A percentile compares a stretch with the other conserved stretches of the same genome.
Conservation (phyloP, 352 stramenopile genomes). For the Pythium aristosporum region DNA sequence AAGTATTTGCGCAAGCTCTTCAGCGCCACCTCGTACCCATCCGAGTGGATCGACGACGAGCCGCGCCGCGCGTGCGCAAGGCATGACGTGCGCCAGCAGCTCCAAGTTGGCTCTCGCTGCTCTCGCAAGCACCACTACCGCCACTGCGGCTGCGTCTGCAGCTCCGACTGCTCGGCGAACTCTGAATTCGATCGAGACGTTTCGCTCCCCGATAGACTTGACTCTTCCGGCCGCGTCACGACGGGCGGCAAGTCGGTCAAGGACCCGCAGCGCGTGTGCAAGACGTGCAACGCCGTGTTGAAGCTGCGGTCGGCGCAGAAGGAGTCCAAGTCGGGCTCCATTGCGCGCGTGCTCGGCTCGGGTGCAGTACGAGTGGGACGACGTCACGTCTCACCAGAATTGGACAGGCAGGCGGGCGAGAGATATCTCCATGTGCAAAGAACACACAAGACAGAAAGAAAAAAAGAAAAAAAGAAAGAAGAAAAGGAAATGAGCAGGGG, state of each 20-base stretch:
- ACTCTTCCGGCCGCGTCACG: conserved; percentile 58
- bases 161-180: conserved; percentile 78
- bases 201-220: conserved; percentile 85
- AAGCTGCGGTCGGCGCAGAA: conserved; percentile 82
- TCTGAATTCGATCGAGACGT: conserved; percentile 81
- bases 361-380: conserved; percentile 88
- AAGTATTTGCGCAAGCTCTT: conserved; percentile 85
- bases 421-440: background rate
- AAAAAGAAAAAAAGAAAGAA: background rate
- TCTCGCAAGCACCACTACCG: conserved; percentile 80
- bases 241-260: conserved; percentile 67
- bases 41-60: conserved; percentile 82
- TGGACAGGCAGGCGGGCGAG: background rate
- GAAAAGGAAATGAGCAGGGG: no score
- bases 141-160: conserved; percentile 85
- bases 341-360: conserved; percentile 77
- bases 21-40: conserved; percentile 67
- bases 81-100: conserved; percentile 63
- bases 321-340: conserved; percentile 83
- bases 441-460: no score
- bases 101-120: conserved; percentile 88
- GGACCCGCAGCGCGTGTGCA: conserved; percentile 79
- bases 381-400: conserved; percentile 44
- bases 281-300: conserved; percentile 83
- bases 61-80: conserved; percentile 58